Conservation (phyloP, 2,329 filamentous ascomycete species). For the Trichoderma polysporum region DNA sequence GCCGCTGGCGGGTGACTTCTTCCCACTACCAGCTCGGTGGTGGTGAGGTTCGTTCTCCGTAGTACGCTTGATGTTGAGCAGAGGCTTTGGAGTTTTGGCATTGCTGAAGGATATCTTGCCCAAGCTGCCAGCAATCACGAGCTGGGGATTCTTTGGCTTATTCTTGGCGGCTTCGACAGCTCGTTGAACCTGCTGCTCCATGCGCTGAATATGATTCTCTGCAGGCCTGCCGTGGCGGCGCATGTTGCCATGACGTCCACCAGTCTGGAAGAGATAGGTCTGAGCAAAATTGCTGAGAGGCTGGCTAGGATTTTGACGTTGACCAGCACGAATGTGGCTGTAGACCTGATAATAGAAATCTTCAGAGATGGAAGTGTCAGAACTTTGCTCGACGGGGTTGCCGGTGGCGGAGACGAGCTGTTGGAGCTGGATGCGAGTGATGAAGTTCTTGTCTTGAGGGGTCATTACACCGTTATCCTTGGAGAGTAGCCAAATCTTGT, state of each 20-base stretch:
- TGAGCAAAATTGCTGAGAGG: slow-evolving; percentile 95
- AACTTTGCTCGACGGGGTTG: slow-evolving; percentile 75
- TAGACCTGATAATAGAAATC: slow-evolving; percentile 99
- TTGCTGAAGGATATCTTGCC: slow-evolving; percentile 99
- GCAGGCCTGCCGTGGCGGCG: slow-evolving; percentile 77
- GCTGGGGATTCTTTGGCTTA: slow-evolving; percentile 94
- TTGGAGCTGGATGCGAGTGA: slow-evolving; percentile 95
- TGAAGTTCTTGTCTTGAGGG: slow-evolving; percentile 98
- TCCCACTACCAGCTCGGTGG: slow-evolving; percentile 49
- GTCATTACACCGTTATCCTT: slow-evolving; percentile 98
- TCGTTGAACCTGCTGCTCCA: slow-evolving; percentile 98
- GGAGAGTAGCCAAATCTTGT: slow-evolving; percentile 92
- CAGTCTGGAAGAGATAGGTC: slow-evolving; percentile 95
- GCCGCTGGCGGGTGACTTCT: slow-evolving; percentile 45
- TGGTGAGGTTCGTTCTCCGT: slow-evolving; percentile 62
- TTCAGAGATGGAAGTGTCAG: slow-evolving; percentile 79
- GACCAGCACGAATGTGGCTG: slow-evolving; percentile 86
- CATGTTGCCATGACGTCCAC: slow-evolving; percentile 72
- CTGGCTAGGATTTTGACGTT: slow-evolving; percentile 87
- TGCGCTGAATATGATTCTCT: slow-evolving; percentile 96
- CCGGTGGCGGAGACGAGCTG: slow-evolving; percentile 92
- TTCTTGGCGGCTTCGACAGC: slow-evolving; percentile 97
- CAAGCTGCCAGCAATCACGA: slow-evolving; percentile 92
- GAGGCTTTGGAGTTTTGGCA: slow-evolving; percentile 90
- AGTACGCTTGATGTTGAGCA: slow-evolving; percentile 90